These are phyloP conservation scores for Hypoxylon intermedium DNA, from an alignment of 495 filamentous ascomycete species.

Conservation along the genomic window DNA sequence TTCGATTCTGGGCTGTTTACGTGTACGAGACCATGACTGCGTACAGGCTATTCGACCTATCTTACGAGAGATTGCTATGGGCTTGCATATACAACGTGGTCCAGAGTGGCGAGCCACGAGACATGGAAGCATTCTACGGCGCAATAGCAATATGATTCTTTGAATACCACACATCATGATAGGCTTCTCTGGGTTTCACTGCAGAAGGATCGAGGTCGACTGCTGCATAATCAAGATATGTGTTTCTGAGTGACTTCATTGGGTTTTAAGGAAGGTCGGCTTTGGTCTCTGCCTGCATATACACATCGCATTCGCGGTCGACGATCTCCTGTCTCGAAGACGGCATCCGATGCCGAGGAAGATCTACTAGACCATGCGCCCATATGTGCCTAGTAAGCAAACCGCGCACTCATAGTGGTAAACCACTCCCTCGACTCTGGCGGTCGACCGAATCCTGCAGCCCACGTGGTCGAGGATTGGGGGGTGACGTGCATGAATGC, in stretches of 20 bases:
- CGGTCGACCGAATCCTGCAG: slow-evolving; percentile 28
- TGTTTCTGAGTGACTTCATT: background rate
- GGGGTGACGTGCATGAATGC: slow-evolving; percentile 38
- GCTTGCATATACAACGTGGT: slow-evolving; percentile 28
- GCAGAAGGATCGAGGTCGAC: slow-evolving; percentile 30
- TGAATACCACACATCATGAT: slow-evolving; percentile 10
- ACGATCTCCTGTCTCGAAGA: slow-evolving; percentile 22
- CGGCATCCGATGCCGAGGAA: slow-evolving; percentile 17
- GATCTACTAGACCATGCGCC: slow-evolving; percentile 26
- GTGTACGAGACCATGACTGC: slow-evolving; percentile 1
- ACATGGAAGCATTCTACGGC: slow-evolving; percentile 7
- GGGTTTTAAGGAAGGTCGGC: background rate
- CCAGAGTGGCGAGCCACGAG: background rate
- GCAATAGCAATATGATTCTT: background rate
- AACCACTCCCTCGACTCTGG: background rate
- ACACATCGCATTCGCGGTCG: slow-evolving; percentile 2
- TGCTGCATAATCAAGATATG: slow-evolving; percentile 4
- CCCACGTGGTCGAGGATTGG: slow-evolving; percentile 36
- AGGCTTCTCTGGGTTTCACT: slow-evolving; percentile 16
- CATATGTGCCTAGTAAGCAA: slow-evolving; percentile 32
- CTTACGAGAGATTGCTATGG: slow-evolving; percentile 2
- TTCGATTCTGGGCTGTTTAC: background rate
- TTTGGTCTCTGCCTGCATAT: slow-evolving; percentile 9
- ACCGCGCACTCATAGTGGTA: slow-evolving; percentile 5
- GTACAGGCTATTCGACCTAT: slow-evolving; percentile 12